Base-by-base conservation (phyloP, 306 rosid species). In the Echinosophora koreensis region DNA sequence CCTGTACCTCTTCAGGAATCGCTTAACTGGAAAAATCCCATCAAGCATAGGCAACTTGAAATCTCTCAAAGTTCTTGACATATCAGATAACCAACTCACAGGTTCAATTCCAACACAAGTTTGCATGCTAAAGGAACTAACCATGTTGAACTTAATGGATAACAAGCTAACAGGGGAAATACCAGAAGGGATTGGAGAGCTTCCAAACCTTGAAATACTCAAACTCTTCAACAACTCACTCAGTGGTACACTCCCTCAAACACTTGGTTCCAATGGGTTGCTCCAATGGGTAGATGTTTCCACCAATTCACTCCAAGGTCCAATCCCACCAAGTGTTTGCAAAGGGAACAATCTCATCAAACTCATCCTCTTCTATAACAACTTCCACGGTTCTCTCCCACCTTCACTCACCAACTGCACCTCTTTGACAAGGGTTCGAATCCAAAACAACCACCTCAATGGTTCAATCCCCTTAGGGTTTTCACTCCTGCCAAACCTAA, bases 151-250 rank as follows among this genome's bases (percentile, higher is more conserved):
- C 71, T 85, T 96, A 38, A 79, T 87, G 96, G 16, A 30, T 4
- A 96, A 96, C 84, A 68, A 86, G 65, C 86, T 96, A 15, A 77
- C 77, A 0, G 97, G 98, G 5, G 89, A 87, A 76, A 86, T 96
- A 51, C 98, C 99, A 22, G 39, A 80, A 58, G 74, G 73, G 22
- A 81, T 96, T 37, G 96, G 91, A 12, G 90, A 88, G 30, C 88
- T 96, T 12, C 98, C 92, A 32, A 73, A 87, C 62, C 90, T 96
- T 4, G 82, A 80, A 4, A 73, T n/a, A 2, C 78, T 95, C 17
- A 35, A 47, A n/a, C 83, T 92, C 6, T 95, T 90, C 86, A 91
- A 89, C 89, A 96, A 96, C 62, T 96, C 97, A 34, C 78, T 96
- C 42, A 80, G 71, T 0, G 99, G 99, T 0, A 57, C 49, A 41